Conservation (phyloP, 2,329 filamentous ascomycete species). For the Pseudogymnoascus sp. region DNA sequence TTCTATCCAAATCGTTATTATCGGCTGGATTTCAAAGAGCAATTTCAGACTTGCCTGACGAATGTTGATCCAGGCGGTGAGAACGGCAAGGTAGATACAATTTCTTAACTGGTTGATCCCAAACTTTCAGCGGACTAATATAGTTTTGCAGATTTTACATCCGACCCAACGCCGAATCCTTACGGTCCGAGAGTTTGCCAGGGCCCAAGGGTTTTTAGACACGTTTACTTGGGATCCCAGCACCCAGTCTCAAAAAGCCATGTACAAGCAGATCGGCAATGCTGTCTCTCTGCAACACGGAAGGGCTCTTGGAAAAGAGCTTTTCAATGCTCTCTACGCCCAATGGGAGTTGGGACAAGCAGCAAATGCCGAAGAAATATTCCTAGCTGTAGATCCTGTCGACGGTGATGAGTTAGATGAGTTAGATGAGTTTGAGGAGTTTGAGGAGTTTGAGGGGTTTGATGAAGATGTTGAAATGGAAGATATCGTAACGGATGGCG, state of each 20-base stretch:
- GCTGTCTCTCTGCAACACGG: constrained; percentile 14
- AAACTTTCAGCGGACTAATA: background rate
- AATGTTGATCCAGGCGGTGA: constrained; percentile 8
- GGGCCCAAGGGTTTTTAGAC: constrained; percentile 16
- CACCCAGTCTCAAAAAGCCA: background rate
- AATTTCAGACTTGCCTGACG: background rate
- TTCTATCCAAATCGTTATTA: constrained; percentile 1
- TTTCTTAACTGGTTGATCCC: background rate
- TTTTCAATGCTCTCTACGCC: constrained; percentile 8
- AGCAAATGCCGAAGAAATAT: background rate
- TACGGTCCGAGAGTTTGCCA: constrained; percentile 13
- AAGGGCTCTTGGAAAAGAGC: background rate
- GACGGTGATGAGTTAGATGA: background rate
- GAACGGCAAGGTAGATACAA: constrained; percentile 14
- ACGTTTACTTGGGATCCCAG: constrained; percentile 13
- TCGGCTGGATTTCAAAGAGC: background rate
- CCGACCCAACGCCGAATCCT: constrained; percentile 12
- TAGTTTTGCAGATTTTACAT: constrained; percentile 13
- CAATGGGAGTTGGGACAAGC: background rate
- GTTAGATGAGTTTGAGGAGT: background rate
- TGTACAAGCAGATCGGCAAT: constrained; percentile 14
- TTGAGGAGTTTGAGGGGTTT: background rate
- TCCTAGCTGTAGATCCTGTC: background rate
- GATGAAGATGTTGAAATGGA: background rate
- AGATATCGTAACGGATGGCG: background rate